These are phyloP conservation scores for Porcisia hertigi DNA, from an alignment of 208 protist genomes.

Conservation along the genomic window DNA sequence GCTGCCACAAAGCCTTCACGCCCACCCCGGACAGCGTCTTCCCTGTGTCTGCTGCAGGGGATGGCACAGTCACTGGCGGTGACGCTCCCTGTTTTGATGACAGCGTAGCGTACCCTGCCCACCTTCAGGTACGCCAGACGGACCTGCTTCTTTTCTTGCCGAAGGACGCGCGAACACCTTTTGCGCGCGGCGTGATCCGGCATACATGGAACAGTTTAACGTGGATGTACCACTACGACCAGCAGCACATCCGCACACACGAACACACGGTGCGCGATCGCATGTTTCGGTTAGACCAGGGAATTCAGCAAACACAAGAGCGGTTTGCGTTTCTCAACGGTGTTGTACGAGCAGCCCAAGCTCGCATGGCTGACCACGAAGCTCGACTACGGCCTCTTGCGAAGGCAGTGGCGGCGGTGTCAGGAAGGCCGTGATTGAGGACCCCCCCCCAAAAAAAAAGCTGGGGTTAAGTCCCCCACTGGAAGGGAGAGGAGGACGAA, in stretches of 20 bases:
- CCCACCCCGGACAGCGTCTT: neutral
- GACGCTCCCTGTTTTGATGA: neutral
- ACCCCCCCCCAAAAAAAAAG: neutral
- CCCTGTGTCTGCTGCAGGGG: neutral
- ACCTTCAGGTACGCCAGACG: slow-evolving; percentile 19
- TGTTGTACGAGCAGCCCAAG: slow-evolving; percentile 14
- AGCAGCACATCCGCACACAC: slow-evolving; percentile 17
- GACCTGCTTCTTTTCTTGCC: slow-evolving; percentile 28
- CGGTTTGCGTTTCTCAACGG: slow-evolving; percentile 17
- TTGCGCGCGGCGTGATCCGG: slow-evolving; percentile 26
- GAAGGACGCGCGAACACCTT: slow-evolving; percentile 23
- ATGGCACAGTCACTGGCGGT: neutral
- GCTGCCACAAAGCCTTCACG: neutral
- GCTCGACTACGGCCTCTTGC: slow-evolving; percentile 30
- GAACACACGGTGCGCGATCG: slow-evolving; percentile 9
- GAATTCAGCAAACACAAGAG: slow-evolving; percentile 19
- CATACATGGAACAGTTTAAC: slow-evolving; percentile 40
- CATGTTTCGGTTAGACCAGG: slow-evolving; percentile 14
- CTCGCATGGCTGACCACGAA: slow-evolving; percentile 25
- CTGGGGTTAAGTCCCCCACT: no score
- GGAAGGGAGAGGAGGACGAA: neutral
- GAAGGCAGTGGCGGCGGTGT: slow-evolving; percentile 19
- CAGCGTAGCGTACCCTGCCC: neutral
- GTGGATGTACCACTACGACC: slow-evolving; percentile 51
- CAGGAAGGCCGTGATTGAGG: neutral